phyloP scores from a whole-genome alignment of 2,329 filamentous ascomycete species.

The Elsinoe australis region DNA sequence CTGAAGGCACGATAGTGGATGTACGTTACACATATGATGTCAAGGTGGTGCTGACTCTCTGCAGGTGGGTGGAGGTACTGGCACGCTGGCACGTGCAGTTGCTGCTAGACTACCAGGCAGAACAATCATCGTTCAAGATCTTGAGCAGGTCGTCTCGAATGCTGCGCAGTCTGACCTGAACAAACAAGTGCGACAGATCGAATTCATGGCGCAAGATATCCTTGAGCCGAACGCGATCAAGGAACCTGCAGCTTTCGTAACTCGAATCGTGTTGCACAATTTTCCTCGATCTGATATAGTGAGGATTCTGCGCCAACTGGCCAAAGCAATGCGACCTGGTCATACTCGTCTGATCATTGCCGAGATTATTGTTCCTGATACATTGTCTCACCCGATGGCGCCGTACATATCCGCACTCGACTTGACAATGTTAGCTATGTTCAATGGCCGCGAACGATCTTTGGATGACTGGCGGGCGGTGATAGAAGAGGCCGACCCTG shows the following conservation, averaged over 20 bases:
- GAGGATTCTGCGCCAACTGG: neutral
- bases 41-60: neutral
- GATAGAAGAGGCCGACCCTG: neutral
- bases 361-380: neutral
- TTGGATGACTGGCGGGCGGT: neutral
- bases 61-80: neutral
- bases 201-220: neutral
- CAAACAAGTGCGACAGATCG: neutral
- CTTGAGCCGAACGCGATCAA: neutral
- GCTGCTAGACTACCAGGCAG: neutral
- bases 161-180: neutral
- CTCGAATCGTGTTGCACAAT: neutral
- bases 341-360: neutral
- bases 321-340: neutral
- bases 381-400: neutral
- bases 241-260: neutral
- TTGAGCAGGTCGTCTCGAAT: neutral
- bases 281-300: neutral
- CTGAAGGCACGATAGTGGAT: neutral
- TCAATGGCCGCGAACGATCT: neutral
- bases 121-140: neutral
- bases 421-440: conserved; percentile 1
- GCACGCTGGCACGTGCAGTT: neutral
- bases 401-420: neutral
- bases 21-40: neutral